Conservation (phyloP, 345 rosid species). For the Jatropha curcas region DNA sequence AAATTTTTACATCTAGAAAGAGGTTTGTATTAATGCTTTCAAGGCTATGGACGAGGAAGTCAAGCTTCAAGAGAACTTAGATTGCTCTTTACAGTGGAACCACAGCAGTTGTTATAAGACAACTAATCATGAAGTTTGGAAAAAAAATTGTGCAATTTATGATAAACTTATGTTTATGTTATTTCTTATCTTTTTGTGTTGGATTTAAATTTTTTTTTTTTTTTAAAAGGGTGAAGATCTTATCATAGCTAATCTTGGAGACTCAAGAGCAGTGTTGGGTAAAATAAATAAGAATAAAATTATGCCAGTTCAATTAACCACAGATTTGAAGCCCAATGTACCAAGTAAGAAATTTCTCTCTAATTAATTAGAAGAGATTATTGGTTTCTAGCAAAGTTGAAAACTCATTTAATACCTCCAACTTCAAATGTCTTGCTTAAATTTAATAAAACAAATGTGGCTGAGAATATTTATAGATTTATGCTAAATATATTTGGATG, state of each 20-base stretch:
- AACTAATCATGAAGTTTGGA: too few species aligned
- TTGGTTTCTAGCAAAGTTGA: too few species aligned
- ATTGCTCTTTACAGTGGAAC: constrained; percentile 60
- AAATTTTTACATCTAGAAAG: constrained; percentile 36
- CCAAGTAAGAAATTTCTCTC: constrained; percentile 46
- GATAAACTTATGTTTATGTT: not conserved
- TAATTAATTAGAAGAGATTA: too few species aligned
- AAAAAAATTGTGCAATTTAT: too few species aligned
- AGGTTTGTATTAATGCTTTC: constrained; percentile 45
- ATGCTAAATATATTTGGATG: too few species aligned
- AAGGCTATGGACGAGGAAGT: constrained; percentile 63
- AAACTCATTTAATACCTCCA: too few species aligned
- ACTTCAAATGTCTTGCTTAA: too few species aligned
- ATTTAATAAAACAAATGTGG: too few species aligned
- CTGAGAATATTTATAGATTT: too few species aligned
- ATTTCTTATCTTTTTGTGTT: not conserved
- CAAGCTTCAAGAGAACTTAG: constrained; percentile 57
- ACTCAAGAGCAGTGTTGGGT: constrained; percentile 74
- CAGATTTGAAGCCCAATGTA: constrained; percentile 71
- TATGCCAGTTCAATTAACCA: constrained; percentile 60
- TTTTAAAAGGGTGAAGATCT: constrained; percentile 50
- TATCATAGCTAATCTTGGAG: constrained; percentile 76
- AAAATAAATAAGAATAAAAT: constrained; percentile 42
- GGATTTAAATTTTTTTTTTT: not conserved
- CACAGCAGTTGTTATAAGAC: constrained; percentile 66